phyloP scores from a whole-genome alignment of 371 early-diverging fungal species.

The Sporodiniella umbellata region DNA sequence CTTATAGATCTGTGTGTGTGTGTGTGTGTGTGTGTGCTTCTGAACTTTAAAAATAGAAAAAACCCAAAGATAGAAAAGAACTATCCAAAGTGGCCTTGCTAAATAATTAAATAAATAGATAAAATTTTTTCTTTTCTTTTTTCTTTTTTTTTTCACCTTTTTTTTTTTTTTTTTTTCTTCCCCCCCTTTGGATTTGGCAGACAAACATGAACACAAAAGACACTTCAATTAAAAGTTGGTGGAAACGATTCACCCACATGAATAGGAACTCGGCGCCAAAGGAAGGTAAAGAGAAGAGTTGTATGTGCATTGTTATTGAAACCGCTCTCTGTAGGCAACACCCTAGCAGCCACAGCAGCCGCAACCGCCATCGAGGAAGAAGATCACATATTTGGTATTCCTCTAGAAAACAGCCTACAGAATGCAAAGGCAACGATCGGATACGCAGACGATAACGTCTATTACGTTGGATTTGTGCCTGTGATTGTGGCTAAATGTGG shows the following conservation, averaged over 20 bases:
- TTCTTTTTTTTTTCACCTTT: neutral
- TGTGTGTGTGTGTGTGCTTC: too few relatives aligned
- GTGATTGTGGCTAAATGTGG: constrained; percentile 54
- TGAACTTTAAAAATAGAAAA: constrained; percentile 3
- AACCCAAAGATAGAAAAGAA: neutral
- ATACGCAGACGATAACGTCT: constrained; percentile 25
- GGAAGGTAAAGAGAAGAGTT: constrained; percentile 13
- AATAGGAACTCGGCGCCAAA: constrained; percentile 15
- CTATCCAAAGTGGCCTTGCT: neutral
- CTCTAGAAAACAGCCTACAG: constrained; percentile 22
- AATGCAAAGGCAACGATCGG: constrained; percentile 27
- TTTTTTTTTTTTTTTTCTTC: neutral
- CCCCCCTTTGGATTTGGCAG: constrained; percentile 13
- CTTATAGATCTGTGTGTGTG: too few relatives aligned
- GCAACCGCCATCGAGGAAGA: too few relatives aligned
- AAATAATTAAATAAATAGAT: neutral
- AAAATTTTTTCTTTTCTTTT: constrained; percentile 2
- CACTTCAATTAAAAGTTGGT: constrained; percentile 27
- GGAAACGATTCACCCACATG: constrained; percentile 24
- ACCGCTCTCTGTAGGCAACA: neutral
- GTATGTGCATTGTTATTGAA: neutral
- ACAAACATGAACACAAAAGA: constrained; percentile 17
- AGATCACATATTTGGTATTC: constrained; percentile 31
- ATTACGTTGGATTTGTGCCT: constrained; percentile 42
- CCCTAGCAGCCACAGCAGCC: too few relatives aligned